These are phyloP conservation scores for Aspergillus arachidicola DNA, from an alignment of 2,329 filamentous ascomycete species.

Conservation along the genomic window DNA sequence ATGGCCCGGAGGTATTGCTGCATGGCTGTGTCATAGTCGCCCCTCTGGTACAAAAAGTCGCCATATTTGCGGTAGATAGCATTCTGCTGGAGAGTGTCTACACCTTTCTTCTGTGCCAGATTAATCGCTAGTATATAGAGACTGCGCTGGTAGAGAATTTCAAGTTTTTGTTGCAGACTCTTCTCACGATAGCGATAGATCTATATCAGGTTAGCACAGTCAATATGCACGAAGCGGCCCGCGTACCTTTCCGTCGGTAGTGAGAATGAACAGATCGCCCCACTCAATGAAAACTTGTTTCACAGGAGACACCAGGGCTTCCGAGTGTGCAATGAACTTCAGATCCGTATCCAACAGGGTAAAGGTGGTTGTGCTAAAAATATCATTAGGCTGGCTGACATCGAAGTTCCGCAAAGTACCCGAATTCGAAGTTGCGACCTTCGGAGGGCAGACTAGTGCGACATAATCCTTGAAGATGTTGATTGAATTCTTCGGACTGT, in stretches of 20 bases:
- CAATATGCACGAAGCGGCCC: background rate
- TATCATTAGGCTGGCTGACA: constrained; percentile 69
- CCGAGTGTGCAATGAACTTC: constrained; percentile 85
- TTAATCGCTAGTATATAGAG: constrained; percentile 91
- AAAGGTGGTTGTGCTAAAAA: constrained; percentile 86
- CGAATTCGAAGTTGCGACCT: constrained; percentile 56
- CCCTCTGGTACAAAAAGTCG: constrained; percentile 91
- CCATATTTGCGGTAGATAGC: constrained; percentile 92
- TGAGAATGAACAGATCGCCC: constrained; percentile 89
- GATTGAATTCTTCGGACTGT: constrained; percentile 83
- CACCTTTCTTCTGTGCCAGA: constrained; percentile 82
- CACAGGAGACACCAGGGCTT: constrained; percentile 79
- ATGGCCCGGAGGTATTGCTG: constrained; percentile 96
- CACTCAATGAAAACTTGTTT: constrained; percentile 82
- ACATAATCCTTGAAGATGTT: constrained; percentile 82
- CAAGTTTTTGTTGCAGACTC: constrained; percentile 82
- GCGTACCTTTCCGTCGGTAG: constrained; percentile 83
- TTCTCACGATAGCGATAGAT: constrained; percentile 90
- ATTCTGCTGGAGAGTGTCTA: constrained; percentile 81
- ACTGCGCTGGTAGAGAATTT: constrained; percentile 91
- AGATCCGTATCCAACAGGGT: constrained; percentile 89
- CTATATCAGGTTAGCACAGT: constrained; percentile 50
- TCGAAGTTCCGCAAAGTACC: constrained; percentile 74
- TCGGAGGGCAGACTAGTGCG: constrained; percentile 79
- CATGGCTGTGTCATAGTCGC: constrained; percentile 98